Conservation (phyloP, 495 filamentous ascomycete species). For the Pyrenula massariospora region DNA sequence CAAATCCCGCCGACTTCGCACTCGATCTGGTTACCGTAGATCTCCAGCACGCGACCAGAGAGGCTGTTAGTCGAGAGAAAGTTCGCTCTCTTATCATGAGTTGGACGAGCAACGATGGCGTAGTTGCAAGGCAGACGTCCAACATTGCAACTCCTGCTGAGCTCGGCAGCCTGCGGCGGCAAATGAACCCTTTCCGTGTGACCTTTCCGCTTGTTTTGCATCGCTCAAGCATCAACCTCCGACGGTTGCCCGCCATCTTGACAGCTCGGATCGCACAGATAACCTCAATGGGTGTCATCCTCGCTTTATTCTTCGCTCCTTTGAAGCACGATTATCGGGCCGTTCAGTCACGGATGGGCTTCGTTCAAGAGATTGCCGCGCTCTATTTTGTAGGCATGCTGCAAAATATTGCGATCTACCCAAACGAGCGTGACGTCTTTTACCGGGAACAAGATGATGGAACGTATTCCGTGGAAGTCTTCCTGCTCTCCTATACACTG, state of each 20-base stretch:
- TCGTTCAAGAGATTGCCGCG: constrained; percentile 55
- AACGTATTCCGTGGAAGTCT: constrained; percentile 54
- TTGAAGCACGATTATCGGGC: constrained; percentile 53
- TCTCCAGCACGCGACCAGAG: constrained; percentile 47
- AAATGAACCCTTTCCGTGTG: constrained; percentile 44
- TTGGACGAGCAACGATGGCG: constrained; percentile 29
- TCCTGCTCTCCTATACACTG: constrained; percentile 54
- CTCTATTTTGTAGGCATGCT: constrained; percentile 62
- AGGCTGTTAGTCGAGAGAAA: constrained; percentile 44
- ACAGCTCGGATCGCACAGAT: constrained; percentile 58
- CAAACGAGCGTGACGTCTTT: constrained; percentile 55
- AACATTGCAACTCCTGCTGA: constrained; percentile 55
- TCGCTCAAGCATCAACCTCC: constrained; percentile 54
- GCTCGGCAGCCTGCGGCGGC: constrained; percentile 49
- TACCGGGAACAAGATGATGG: constrained; percentile 59
- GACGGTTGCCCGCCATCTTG: constrained; percentile 50
- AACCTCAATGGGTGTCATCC: constrained; percentile 49
- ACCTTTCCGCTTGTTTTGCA: constrained; percentile 54
- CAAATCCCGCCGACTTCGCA: constrained; percentile 67
- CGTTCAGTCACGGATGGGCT: constrained; percentile 60
- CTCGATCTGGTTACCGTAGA: constrained; percentile 66
- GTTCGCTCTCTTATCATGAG: constrained; percentile 44
- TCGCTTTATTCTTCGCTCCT: constrained; percentile 62
- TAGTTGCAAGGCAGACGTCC: constrained; percentile 13
- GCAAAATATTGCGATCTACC: constrained; percentile 65